Evolutionary conservation across 768 basidiomycete species (phyloP).

Genomic region (Lanmaoa rubissima): DNA sequence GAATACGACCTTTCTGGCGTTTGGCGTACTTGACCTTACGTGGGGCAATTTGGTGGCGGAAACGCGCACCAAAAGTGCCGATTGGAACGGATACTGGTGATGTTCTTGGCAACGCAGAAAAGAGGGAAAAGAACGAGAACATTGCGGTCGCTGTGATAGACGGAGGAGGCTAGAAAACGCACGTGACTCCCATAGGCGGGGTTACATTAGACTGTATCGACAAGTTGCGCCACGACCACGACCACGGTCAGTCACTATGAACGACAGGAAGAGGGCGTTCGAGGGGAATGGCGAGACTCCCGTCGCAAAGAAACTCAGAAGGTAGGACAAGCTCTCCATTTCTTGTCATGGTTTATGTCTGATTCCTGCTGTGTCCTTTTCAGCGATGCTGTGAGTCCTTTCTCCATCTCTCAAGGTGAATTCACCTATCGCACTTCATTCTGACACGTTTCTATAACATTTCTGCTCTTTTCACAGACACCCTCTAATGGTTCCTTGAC

Average conservation of each 20-base stretch:
- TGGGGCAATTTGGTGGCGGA: slow-evolving; percentile 72
- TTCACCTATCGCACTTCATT: slow-evolving; percentile 47
- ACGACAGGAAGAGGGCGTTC: slow-evolving; percentile 61
- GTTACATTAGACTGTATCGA: slow-evolving; percentile 9
- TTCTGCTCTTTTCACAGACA: slow-evolving; percentile 46
- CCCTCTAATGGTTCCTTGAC: slow-evolving; percentile 44
- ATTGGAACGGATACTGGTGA: slow-evolving; percentile 11
- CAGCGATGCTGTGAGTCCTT: slow-evolving; percentile 67
- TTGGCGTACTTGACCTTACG: slow-evolving; percentile 80
- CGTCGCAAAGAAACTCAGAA: slow-evolving; percentile 62
- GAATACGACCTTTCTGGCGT: slow-evolving; percentile 87
- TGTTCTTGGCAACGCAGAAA: slow-evolving; percentile 9
- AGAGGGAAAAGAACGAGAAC: slow-evolving; percentile 23
- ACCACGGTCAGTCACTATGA: slow-evolving; percentile 42
- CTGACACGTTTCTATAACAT: slow-evolving; percentile 73
- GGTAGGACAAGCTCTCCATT: slow-evolving; percentile 41
- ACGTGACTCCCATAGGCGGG: slow-evolving; percentile 21
- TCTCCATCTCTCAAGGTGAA: slow-evolving; percentile 66
- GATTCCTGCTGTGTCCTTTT: slow-evolving; percentile 20
- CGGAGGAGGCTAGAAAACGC: not conserved
- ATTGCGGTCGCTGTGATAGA: slow-evolving; percentile 4
- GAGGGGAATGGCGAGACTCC: slow-evolving; percentile 52
- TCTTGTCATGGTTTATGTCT: not conserved
- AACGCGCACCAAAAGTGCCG: slow-evolving; percentile 26
- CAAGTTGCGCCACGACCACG: too few species aligned